Base-by-base conservation (phyloP, 495 filamentous ascomycete genomes). In the Halenospora varia region DNA sequence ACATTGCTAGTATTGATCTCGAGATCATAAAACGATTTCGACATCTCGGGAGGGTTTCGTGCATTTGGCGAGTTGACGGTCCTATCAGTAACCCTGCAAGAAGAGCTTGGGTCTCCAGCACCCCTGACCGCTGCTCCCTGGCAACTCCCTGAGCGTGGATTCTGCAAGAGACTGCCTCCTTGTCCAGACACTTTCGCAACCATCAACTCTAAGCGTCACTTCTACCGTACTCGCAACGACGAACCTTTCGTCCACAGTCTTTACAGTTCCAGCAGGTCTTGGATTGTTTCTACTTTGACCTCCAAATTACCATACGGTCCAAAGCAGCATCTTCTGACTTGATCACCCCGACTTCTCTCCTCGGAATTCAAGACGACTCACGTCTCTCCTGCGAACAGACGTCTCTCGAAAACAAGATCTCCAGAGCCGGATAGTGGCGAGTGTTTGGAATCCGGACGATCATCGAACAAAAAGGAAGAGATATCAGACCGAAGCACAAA, bases 161-260 rank as follows among this genome's bases (percentile, higher is more conserved):
- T 45, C 47, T 49, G 47, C 22, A 25, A 49, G 47, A 23, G 47
- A 49, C 47, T 24, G 18, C 47, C 22, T 25, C 18, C 47, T 42
- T 20, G 42, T 45, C 54, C 53, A 62, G 59, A 64, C 62, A 50
- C 24, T 39, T 61, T 51, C 60, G 57, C 54, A 47, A 61, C 62
- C 56, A 4, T 45, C 39, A 25, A n/a, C 41, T 51, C 39, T 44
- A 29, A 46, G 15, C 13, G 41, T 52, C 52, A 48, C 19, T 29
- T 23, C 10, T 50, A n/a, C 55, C 56, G 55, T 55, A 48, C n/a
- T 40, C 47, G 53, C 56, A 49, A 58, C 48, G 40, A 23, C 47
- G 29, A 50, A 49, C 23, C 49, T 35, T 56, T 55, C 47, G 40
- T 19, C 42, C 42, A 51, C 62, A 57, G 62, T 61, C 57, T 29